These are phyloP conservation scores for Penicillium sp. DNA, from an alignment of 2,329 filamentous ascomycete species.

Conservation along the genomic window DNA sequence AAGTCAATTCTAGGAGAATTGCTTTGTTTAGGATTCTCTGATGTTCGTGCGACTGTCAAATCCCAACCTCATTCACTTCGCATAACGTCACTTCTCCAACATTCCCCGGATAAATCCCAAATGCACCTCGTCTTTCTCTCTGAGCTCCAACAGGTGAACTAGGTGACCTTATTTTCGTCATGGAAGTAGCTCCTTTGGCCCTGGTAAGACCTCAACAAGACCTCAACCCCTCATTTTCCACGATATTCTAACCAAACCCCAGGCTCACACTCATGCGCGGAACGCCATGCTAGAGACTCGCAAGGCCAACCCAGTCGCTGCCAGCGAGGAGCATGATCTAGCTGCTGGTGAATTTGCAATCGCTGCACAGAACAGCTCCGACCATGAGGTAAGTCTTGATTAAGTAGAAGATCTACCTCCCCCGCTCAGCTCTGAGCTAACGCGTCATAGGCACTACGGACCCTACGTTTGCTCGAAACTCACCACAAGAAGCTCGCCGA, in stretches of 20 bases:
- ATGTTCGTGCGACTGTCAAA: neutral
- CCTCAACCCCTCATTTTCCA: constrained; percentile 1
- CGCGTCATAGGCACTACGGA: constrained; percentile 64
- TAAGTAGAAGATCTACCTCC: neutral
- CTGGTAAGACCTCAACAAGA: constrained; percentile 47
- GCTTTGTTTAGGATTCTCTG: neutral
- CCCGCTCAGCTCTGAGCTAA: constrained; percentile 3
- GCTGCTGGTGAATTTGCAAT: constrained; percentile 86
- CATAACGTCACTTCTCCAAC: constrained; percentile 8
- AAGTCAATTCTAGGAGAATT: neutral
- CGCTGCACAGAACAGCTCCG: constrained; percentile 69
- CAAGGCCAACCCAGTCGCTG: constrained; percentile 69
- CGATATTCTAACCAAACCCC: constrained; percentile 10
- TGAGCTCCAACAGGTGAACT: neutral
- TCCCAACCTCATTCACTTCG: neutral
- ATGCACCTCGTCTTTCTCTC: neutral
- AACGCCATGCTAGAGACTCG: constrained; percentile 73
- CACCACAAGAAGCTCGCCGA: constrained; percentile 83
- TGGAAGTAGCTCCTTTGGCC: constrained; percentile 69
- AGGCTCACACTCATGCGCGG: constrained; percentile 86
- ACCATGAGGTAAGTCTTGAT: constrained; percentile 51
- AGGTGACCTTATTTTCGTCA: constrained; percentile 33
- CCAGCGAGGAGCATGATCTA: constrained; percentile 81
- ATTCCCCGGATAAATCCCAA: neutral
- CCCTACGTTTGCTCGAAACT: constrained; percentile 77